phyloP scores from a whole-genome alignment of 768 basidiomycete genomes.

The Boletus barrowsii region DNA sequence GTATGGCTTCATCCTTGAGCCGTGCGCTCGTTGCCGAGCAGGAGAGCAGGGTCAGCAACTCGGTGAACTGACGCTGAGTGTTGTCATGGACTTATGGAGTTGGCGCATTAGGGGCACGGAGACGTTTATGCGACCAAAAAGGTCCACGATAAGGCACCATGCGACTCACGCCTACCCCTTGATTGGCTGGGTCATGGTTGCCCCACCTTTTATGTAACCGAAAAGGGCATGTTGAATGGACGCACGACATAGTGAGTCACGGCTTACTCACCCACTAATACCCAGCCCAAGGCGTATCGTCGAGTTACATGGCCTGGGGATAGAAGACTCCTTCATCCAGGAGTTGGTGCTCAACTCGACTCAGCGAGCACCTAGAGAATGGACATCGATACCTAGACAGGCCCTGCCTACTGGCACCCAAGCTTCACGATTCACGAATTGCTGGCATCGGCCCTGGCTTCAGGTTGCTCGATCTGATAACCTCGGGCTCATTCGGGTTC shows the following conservation, averaged over 20 bases:
- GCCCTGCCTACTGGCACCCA: too few species aligned
- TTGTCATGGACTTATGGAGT: not conserved
- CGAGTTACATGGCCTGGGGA: too few species aligned
- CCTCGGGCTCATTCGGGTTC: too few species aligned
- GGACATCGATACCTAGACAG: too few species aligned
- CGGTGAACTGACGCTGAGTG: not conserved
- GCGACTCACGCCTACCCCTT: not conserved
- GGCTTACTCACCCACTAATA: not conserved
- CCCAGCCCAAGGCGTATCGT: too few species aligned
- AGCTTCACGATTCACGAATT: too few species aligned
- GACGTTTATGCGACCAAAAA: not conserved
- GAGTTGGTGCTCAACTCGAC: not conserved
- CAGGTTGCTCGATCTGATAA: too few species aligned
- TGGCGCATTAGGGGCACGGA: too few species aligned
- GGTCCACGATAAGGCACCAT: not conserved
- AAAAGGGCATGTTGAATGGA: not conserved
- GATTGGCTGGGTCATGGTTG: slow-evolving; percentile 6
- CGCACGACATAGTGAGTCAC: not conserved
- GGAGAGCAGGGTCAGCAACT: not conserved
- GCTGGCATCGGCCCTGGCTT: too few species aligned
- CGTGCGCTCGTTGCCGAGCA: slow-evolving; percentile 1
- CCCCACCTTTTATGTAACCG: not conserved
- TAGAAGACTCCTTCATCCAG: too few species aligned
- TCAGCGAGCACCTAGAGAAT: not conserved
- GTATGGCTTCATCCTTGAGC: slow-evolving; percentile 15